Conservation (phyloP, 148 eudicot genomes). For the Camellia japonica region DNA sequence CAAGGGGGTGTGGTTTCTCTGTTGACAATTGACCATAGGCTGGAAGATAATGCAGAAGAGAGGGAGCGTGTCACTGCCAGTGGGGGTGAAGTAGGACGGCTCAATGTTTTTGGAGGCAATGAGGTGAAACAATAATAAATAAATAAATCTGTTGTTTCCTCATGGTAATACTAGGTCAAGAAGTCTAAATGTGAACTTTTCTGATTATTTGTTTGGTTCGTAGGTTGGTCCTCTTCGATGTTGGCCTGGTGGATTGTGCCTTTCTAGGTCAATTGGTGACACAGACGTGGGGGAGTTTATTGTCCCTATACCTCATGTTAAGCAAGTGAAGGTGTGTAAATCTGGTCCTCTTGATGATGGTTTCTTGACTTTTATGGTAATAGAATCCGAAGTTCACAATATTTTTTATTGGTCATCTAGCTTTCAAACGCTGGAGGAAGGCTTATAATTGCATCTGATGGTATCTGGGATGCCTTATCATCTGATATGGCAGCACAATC, state of each 20-base stretch:
- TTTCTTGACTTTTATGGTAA: constrained; percentile 5
- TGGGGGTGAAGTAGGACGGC: constrained; percentile 98
- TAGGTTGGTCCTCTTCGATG: constrained; percentile 98
- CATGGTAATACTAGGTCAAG: not conserved
- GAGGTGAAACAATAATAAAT: constrained; percentile 42
- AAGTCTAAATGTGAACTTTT: not conserved
- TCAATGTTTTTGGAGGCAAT: constrained; percentile 75
- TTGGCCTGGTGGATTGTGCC: constrained; percentile 99
- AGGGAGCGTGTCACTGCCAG: constrained; percentile 95
- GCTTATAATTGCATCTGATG: constrained; percentile 97
- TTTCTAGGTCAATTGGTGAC: constrained; percentile 96
- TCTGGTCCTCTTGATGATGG: not conserved
- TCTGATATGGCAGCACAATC: constrained; percentile 87
- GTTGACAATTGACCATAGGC: constrained; percentile 89
- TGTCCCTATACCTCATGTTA: constrained; percentile 96
- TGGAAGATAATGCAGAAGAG: constrained; percentile 93
- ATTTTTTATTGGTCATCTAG: constrained; percentile 33
- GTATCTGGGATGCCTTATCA: constrained; percentile 92
- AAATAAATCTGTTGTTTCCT: not conserved
- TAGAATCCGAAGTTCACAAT: not conserved
- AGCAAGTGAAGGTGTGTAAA: constrained; percentile 87
- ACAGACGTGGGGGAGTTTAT: constrained; percentile 97
- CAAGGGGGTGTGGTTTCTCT: constrained; percentile 90
- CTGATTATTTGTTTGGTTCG: constrained; percentile 2
- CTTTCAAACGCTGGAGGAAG: constrained; percentile 94